Percentiles rank a stretch among this genome's conserved stretches.
Conservation (phyloP, 2,329 filamentous ascomycete genomes). For the Beauveria bassiana region DNA sequence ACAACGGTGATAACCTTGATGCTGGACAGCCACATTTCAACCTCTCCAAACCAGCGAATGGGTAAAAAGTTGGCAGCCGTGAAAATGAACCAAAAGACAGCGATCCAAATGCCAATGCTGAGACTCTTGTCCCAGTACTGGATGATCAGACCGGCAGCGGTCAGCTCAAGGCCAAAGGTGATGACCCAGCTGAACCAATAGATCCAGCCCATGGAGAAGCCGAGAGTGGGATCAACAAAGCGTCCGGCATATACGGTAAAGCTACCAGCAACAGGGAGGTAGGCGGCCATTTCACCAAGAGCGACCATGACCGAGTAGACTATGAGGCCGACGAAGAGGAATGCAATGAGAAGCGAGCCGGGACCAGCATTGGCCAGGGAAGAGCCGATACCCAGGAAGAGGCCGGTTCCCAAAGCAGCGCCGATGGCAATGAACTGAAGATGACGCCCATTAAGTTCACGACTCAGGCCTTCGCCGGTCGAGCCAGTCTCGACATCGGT, state of each 20-base stretch:
- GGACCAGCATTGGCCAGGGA: conserved; percentile 58
- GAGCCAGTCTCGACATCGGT: conserved; percentile 29
- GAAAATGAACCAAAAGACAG: conserved; percentile 65
- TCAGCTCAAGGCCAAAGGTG: conserved; percentile 66
- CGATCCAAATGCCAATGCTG: conserved; percentile 64
- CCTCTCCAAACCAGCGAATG: conserved; percentile 64
- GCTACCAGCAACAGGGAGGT: conserved; percentile 67
- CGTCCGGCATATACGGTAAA: conserved; percentile 71
- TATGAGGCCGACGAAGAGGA: conserved; percentile 61
- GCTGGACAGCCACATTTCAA: conserved; percentile 71
- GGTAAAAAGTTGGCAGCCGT: conserved; percentile 63
- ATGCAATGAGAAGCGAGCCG: conserved; percentile 59
- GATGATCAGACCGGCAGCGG: conserved; percentile 65
- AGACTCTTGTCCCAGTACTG: conserved; percentile 62
- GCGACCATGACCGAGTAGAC: conserved; percentile 69
- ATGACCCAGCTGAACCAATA: conserved; percentile 76
- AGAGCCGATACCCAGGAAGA: conserved; percentile 61
- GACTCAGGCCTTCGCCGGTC: conserved; percentile 27
- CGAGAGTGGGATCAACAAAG: conserved; percentile 64
- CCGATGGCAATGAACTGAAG: conserved; percentile 45
- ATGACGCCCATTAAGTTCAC: conserved; percentile 32
- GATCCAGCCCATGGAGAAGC: conserved; percentile 75
- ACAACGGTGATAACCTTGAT: conserved; percentile 71
- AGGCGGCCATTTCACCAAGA: conserved; percentile 67
- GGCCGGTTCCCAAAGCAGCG: conserved; percentile 64